Base-by-base conservation (phyloP, 2,329 filamentous ascomycete species). In the Xylariales sp. region DNA sequence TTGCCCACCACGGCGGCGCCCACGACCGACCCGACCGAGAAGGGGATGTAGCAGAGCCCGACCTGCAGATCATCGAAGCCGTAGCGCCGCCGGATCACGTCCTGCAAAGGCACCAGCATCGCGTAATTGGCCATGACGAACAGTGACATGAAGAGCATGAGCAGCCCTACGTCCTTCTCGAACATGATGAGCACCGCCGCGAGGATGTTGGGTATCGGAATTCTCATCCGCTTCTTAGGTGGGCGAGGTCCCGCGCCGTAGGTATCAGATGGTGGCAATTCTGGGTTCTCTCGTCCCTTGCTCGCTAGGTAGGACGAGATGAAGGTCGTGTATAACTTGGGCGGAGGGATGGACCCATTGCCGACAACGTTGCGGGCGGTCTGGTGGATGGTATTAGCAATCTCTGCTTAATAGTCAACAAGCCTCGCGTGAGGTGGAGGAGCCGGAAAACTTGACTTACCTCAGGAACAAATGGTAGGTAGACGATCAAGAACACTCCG, bases 11-110 rank as follows among this genome's bases (percentile, higher is more conserved):
- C 46, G 40, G 47, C 49, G n/a, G 49, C 47, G 13, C 50, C 48
- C 14, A 45, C 31, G 5, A 45, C 47, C 6, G 42, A 38, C 19
- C 49, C 49, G 4, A 53, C n/a, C 17, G 47, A 47, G 32, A 53
- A 54, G 2, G 51, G 51, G 3, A 53, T 33, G 37, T 53, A 52
- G 11, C 48, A 41, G n/a, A 55, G 40, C 19, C 49, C 49, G 15
- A 46, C 42, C 29, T 53, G 44, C 31, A 41, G 40, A 27, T 52
- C 33, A n/a, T 46, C 47, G 2, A 53, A 38, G 10, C 32, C 31
- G 18, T 54, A 53, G 10, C 48, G 47, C 3, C 46, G 29, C 10
- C 48, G 42, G 33, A 51, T 42, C 5, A 52, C 27, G n/a, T 43
- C 38, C n/a, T 46, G 47, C 3, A 53, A 43, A 10, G 49, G 49